phyloP scores from a whole-genome alignment of 805 yeast genomes.

The Wickerhamiella sorbophila region DNA sequence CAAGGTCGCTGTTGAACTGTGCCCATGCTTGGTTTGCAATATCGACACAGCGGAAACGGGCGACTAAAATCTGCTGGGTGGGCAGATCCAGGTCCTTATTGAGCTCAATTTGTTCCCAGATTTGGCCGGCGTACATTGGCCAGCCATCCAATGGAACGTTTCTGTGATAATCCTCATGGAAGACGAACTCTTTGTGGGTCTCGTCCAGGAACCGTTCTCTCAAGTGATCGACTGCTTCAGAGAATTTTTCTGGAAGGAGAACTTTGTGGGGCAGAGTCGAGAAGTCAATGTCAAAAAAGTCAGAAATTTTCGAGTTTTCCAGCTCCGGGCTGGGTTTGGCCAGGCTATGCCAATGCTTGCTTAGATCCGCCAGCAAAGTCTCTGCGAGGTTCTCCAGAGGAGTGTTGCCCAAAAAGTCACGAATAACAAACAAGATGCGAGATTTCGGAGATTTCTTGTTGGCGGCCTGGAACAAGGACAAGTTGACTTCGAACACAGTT shows the following conservation, averaged over 20 bases:
- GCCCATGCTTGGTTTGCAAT: constrained; percentile 43
- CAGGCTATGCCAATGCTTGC: constrained; percentile 62
- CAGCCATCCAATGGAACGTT: constrained; percentile 90
- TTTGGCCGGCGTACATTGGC: constrained; percentile 76
- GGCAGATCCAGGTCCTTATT: constrained; percentile 94
- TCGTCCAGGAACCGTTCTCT: constrained; percentile 44
- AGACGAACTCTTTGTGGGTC: constrained; percentile 28
- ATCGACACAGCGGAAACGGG: constrained; percentile 89
- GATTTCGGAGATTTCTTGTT: constrained; percentile 32
- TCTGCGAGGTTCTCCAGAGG: constrained; percentile 57
- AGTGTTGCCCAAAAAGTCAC: constrained; percentile 84
- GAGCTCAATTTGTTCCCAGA: constrained; percentile 88
- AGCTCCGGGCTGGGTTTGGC: constrained; percentile 53
- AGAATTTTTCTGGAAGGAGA: constrained; percentile 60
- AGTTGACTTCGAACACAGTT: constrained; percentile 91
- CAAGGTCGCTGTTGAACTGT: constrained; percentile 29
- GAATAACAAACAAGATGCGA: constrained; percentile 57
- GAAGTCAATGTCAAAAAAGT: constrained; percentile 77
- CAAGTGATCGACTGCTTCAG: constrained; percentile 40
- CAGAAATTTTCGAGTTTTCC: constrained; percentile 40
- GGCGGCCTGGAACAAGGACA: constrained; percentile 63
- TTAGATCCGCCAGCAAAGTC: constrained; percentile 58
- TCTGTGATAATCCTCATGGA: constrained; percentile 64
- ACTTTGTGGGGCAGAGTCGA: constrained; percentile 75
- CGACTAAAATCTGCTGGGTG: constrained; percentile 89